Evolutionary conservation across 2,329 filamentous ascomycete genomes (phyloP), one percentile per base, ranked within the genome.

Genomic region (Plenodomus tracheiphilus): DNA sequence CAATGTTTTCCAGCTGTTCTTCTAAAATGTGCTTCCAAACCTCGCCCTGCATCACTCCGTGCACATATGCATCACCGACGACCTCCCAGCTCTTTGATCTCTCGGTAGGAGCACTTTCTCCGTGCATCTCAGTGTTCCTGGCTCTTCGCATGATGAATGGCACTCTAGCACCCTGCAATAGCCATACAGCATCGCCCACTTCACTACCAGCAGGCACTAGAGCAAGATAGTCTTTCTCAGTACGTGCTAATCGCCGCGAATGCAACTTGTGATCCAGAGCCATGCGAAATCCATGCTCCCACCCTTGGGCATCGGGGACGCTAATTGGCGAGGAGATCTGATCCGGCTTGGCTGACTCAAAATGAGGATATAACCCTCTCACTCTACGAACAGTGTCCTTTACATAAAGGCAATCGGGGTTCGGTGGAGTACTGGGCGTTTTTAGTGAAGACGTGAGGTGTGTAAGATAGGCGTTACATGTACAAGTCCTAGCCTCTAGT

Each of bases 11-110:
- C 4, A 47, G 20, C 17, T 38, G 25, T 15, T 47, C 45, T 25
- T 47, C 35, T 15, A 11, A 11, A 19, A 32, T 17, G 17, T 38
- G 20, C 20, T 38, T 19, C 45, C 45, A 47, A 8, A 37, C 18
- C 21, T 47, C 39, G n/a, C 45, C 45, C 16, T 47, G 32, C 45
- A 42, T 47, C 9, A 1, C 13, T 11, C 39, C 45, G 20, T 47
- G 45, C 18, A 47, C 5, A 13, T 47, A 47, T 30, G 39, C 16
- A 20, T 47, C 39, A 15, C 45, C 45, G 9, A 47, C 7, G 4
- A 47, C 39, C n/a, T 41, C 22, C 39, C 39, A 47, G 4, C 28
- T 8, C 6, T 32, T 15, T 8, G 4, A 10, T 15, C 6, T 32
- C 8, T 25, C 28, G n/a, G 11, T 22, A 5, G 16, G 10, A 9